Percentiles rank a stretch among this genome's conserved stretches.
Evolutionary conservation across 1,139 yeast genomes (phyloP).

Genomic region (Nakaseomyces glabratus): DNA sequence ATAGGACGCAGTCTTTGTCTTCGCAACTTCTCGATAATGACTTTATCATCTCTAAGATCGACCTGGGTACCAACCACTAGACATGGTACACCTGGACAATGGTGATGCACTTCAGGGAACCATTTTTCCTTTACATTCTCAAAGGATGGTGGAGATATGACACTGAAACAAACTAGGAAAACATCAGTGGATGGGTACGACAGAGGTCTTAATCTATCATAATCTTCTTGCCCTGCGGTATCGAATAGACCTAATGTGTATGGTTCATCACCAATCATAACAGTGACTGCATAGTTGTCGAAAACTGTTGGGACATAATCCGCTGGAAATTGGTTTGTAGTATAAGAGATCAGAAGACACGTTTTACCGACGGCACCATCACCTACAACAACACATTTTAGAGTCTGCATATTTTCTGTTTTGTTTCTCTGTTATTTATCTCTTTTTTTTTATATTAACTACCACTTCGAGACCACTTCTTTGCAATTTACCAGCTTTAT

Average conservation of each 20-base stretch:
- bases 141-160: slow-evolving; percentile 89
- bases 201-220: slow-evolving; percentile 89
- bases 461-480: too few species aligned
- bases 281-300: slow-evolving; percentile 95
- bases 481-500: too few species aligned
- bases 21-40: slow-evolving; percentile 74
- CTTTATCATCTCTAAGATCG: slow-evolving; percentile 86
- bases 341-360: slow-evolving; percentile 78
- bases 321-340: slow-evolving; percentile 77
- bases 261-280: slow-evolving; percentile 95
- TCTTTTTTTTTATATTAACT: neutral
- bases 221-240: slow-evolving; percentile 98
- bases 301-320: slow-evolving; percentile 85
- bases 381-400: slow-evolving; percentile 92
- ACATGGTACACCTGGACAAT: slow-evolving; percentile 94
- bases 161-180: slow-evolving; percentile 85
- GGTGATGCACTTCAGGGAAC: slow-evolving; percentile 96
- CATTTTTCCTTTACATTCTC: slow-evolving; percentile 95
- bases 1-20: slow-evolving; percentile 85
- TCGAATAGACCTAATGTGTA: slow-evolving; percentile 90
- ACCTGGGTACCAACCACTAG: slow-evolving; percentile 91
- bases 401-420: slow-evolving; percentile 52
- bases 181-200: slow-evolving; percentile 95
- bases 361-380: slow-evolving; percentile 97
- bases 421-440: neutral